phyloP scores from a whole-genome alignment of 2,329 filamentous ascomycete species.

The Fusarium oxysporum region DNA sequence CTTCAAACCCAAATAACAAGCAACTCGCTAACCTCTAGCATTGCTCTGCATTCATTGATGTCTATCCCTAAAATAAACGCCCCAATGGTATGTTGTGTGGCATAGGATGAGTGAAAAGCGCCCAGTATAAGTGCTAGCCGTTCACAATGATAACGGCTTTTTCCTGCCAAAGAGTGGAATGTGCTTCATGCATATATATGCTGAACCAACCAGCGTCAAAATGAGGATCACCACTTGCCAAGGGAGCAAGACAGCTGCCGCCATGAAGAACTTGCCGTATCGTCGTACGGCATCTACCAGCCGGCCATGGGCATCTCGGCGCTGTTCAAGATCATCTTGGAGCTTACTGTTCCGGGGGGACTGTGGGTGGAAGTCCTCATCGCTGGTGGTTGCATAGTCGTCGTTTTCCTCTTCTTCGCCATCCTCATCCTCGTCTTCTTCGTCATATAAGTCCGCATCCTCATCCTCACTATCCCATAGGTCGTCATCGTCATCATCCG shows the following conservation, averaged over 20 bases:
- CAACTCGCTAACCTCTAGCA: slow-evolving; percentile 15
- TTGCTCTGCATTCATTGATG: slow-evolving; percentile 18
- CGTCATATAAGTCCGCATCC: slow-evolving; percentile 40
- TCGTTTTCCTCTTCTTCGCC: slow-evolving; percentile 44
- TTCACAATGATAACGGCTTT: slow-evolving; percentile 43
- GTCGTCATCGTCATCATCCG: slow-evolving; percentile 48
- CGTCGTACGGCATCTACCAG: slow-evolving; percentile 57
- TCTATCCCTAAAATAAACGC: slow-evolving; percentile 47
- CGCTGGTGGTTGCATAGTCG: slow-evolving; percentile 34
- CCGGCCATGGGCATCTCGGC: slow-evolving; percentile 51
- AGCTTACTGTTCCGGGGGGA: slow-evolving; percentile 41
- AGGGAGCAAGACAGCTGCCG: slow-evolving; percentile 61
- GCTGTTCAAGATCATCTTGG: slow-evolving; percentile 47
- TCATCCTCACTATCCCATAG: slow-evolving; percentile 51
- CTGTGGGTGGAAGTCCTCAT: slow-evolving; percentile 37
- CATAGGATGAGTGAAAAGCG: slow-evolving; percentile 21
- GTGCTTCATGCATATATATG: slow-evolving; percentile 56
- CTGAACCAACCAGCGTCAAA: slow-evolving; percentile 50
- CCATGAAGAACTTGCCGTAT: slow-evolving; percentile 56
- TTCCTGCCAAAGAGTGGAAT: slow-evolving; percentile 39
- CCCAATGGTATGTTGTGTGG: slow-evolving; percentile 45
- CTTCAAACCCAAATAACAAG: slow-evolving; percentile 10
- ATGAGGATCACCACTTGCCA: slow-evolving; percentile 54
- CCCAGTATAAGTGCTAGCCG: slow-evolving; percentile 15
- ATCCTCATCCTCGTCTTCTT: slow-evolving; percentile 41